Percentiles rank a stretch among this genome's conserved stretches.
Evolutionary conservation across 2,329 filamentous ascomycete species (phyloP).

Genomic region (Kalmusia sp.): DNA sequence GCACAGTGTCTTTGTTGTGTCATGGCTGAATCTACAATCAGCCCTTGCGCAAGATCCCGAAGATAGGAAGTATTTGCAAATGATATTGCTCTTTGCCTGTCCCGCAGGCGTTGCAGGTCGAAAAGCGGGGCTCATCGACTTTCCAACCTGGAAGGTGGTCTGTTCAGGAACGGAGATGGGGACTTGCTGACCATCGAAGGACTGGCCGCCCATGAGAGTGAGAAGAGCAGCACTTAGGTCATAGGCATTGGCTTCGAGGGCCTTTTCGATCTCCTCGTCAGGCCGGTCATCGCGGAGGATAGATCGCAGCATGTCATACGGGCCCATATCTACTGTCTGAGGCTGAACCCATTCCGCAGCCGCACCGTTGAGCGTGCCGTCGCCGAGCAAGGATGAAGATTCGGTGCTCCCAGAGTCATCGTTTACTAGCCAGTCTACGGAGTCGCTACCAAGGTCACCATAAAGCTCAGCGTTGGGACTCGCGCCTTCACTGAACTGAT

Average conservation of each 20-base stretch:
- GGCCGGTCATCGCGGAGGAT: conserved; percentile 88
- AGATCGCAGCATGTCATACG: conserved; percentile 96
- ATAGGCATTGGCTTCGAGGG: conserved; percentile 86
- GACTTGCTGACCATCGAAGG: conserved; percentile 56
- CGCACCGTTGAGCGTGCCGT: conserved; percentile 77
- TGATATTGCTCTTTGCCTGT: conserved; percentile 81
- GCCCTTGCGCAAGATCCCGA: conserved; percentile 94
- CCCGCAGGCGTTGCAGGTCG: conserved; percentile 78
- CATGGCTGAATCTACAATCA: conserved; percentile 96
- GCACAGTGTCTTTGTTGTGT: conserved; percentile 95
- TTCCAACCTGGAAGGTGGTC: conserved; percentile 80
- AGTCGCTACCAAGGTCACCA: conserved; percentile 90
- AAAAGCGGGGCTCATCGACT: conserved; percentile 78
- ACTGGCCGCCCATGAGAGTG: conserved; percentile 80
- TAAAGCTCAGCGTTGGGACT: conserved; percentile 84
- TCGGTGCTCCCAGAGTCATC: conserved; percentile 85
- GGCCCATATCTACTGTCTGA: conserved; percentile 87
- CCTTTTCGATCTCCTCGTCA: conserved; percentile 94
- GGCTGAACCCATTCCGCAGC: conserved; percentile 78
- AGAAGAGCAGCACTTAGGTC: conserved; percentile 92
- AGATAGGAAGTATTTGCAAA: conserved; percentile 97
- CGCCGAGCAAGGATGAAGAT: conserved; percentile 73
- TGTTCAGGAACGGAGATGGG: conserved; percentile 61
- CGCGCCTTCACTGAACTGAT: conserved; percentile 82
- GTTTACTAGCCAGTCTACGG: conserved; percentile 93